Percentiles rank a stretch among this genome's conserved stretches.
Evolutionary conservation across 371 early-diverging fungal genomes (phyloP).

Genomic region (Mucor indicus): DNA sequence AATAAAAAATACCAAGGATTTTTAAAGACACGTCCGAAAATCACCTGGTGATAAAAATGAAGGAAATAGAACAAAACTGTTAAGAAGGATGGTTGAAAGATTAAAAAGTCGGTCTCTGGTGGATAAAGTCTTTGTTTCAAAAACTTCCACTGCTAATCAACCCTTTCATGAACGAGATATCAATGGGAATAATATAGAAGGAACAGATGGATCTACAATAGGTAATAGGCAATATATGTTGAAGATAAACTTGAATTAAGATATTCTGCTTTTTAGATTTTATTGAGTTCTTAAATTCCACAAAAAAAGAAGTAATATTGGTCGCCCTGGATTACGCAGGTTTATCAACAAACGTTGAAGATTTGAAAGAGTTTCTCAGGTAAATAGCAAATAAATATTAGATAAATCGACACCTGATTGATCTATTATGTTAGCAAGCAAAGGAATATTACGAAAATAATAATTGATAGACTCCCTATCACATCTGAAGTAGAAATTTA

Average conservation of each 20-base stretch:
- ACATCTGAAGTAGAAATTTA: slow-evolving; percentile 15
- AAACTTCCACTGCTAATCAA: slow-evolving; percentile 4
- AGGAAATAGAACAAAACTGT: no score
- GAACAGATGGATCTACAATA: slow-evolving; percentile 7
- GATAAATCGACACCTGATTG: slow-evolving; percentile 12
- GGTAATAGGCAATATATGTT: slow-evolving; percentile 14
- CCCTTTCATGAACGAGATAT: slow-evolving; percentile 9
- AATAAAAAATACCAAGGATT: slow-evolving; percentile 2
- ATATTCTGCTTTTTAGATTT: slow-evolving; percentile 17
- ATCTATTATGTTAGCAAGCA: slow-evolving; percentile 15
- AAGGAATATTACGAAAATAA: slow-evolving; percentile 14
- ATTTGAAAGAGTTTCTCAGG: slow-evolving; percentile 17
- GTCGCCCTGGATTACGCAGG: slow-evolving; percentile 15
- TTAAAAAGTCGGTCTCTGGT: slow-evolving; percentile 6
- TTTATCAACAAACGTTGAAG: slow-evolving; percentile 10
- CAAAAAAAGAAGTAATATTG: slow-evolving; percentile 13
- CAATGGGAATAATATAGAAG: slow-evolving; percentile 4
- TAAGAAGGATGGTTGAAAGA: slow-evolving; percentile 10
- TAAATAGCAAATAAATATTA: slow-evolving; percentile 16
- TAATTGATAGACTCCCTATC: slow-evolving; percentile 17
- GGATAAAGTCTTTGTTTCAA: slow-evolving; percentile 12
- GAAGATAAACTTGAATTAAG: slow-evolving; percentile 16
- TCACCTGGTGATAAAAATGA: neutral
- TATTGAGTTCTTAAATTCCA: slow-evolving; percentile 6
- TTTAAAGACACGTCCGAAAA: neutral